Conservation (phyloP, 306 rosid genomes). For the Trichosanthes cucumerina region DNA sequence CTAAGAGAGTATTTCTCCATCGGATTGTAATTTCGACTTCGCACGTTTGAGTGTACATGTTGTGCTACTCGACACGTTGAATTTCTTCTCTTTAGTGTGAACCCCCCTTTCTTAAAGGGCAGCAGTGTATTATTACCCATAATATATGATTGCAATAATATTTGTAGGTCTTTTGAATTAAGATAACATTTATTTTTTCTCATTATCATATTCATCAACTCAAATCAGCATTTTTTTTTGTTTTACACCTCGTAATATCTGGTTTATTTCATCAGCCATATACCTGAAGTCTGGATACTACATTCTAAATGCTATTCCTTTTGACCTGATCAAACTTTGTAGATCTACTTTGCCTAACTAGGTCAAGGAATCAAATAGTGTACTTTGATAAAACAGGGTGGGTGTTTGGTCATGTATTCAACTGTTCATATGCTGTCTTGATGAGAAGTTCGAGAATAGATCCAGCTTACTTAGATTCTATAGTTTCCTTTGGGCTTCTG, state of each 20-base stretch:
- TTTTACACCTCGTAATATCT: neutral
- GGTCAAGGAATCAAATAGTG: neutral
- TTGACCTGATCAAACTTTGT: neutral
- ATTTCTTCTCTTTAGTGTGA: neutral
- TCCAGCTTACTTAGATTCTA: no score
- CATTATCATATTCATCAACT: neutral
- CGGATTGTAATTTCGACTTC: neutral
- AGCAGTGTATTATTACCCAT: neutral
- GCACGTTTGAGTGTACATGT: neutral
- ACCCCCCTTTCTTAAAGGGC: neutral
- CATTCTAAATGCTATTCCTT: neutral
- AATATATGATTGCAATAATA: neutral
- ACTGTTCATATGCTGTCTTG: neutral
- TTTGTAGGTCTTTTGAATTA: neutral
- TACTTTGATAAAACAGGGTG: neutral
- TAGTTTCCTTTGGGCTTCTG: no score
- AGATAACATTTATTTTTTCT: neutral
- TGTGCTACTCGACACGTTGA: neutral
- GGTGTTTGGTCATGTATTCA: neutral
- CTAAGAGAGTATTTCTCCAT: neutral
- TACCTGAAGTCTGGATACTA: neutral
- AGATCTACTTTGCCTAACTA: neutral
- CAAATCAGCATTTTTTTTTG: neutral
- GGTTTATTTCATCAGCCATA: neutral
- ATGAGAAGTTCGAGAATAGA: neutral